Evolutionary conservation across 345 rosid species (phyloP).

Genomic region (Hypericum perforatum): DNA sequence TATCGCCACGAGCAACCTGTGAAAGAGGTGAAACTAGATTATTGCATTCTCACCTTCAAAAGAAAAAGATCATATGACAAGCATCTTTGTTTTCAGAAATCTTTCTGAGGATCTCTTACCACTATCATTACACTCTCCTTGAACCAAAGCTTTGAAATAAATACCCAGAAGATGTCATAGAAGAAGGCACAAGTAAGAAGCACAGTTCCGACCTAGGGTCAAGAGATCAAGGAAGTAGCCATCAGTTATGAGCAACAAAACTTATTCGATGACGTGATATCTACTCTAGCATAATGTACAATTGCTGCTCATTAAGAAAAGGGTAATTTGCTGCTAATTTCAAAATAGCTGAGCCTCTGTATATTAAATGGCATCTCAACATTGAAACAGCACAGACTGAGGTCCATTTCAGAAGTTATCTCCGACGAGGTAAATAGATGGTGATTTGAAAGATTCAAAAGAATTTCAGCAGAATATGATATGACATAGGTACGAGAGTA

Average conservation of each 20-base stretch:
- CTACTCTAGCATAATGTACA: no score
- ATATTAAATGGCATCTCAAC: no score
- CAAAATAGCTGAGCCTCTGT: no score
- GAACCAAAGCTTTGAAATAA: slow-evolving; percentile 91
- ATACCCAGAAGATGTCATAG: slow-evolving; percentile 99
- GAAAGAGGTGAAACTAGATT: neutral
- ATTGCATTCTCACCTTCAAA: no score
- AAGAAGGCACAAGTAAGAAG: slow-evolving; percentile 90
- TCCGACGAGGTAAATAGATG: no score
- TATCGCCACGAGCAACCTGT: slow-evolving; percentile 98
- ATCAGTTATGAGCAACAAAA: no score
- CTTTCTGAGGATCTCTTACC: slow-evolving; percentile 37
- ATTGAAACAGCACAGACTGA: no score
- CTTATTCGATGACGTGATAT: no score
- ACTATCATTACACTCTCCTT: slow-evolving; percentile 99
- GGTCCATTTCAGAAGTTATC: no score
- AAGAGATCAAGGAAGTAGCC: no score
- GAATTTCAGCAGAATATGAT: slow-evolving; percentile 1
- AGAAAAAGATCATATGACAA: neutral
- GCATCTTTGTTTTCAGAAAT: neutral
- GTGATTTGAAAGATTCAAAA: neutral
- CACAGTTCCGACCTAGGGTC: slow-evolving; percentile 79
- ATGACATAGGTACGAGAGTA: slow-evolving; percentile 1
- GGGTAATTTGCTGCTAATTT: no score
- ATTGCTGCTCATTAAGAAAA: no score